phyloP scores from a whole-genome alignment of 768 basidiomycete species.

The Boletus reticulatus region DNA sequence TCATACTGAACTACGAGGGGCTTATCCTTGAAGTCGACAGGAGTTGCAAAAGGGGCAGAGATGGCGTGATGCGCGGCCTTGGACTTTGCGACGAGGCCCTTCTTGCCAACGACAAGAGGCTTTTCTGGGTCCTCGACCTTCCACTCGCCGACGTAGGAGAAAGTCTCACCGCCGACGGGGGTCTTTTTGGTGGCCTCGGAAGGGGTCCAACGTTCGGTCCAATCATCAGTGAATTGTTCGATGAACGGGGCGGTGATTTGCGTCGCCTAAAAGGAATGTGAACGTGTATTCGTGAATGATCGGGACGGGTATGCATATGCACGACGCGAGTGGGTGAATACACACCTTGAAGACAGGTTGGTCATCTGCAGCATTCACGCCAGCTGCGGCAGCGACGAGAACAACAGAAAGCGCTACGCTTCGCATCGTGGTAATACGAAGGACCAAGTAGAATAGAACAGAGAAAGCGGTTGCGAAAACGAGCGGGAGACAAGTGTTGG shows the following conservation, averaged over 20 bases:
- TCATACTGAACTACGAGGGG: conserved; percentile 97
- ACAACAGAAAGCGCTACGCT: conserved; percentile 78
- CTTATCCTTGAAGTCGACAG: conserved; percentile 78
- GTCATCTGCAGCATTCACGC: conserved; percentile 58
- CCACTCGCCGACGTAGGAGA: conserved; percentile 98
- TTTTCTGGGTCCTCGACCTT: conserved; percentile 84
- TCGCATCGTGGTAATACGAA: conserved; percentile 78
- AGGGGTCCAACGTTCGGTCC: conserved; percentile 90
- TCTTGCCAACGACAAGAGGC: conserved; percentile 79
- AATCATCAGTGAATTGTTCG: conserved; percentile 94
- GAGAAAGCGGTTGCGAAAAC: conserved; percentile 25
- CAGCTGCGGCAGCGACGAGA: conserved; percentile 64
- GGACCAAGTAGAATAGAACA: conserved; percentile 47
- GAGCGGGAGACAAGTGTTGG: conserved; percentile 36
- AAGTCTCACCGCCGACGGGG: conserved; percentile 91
- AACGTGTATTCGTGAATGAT: neutral
- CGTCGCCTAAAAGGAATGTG: conserved; percentile 52
- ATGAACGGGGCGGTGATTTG: conserved; percentile 84
- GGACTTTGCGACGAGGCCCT: conserved; percentile 91
- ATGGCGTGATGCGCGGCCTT: conserved; percentile 99
- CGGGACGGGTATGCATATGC: conserved; percentile 9
- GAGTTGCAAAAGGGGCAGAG: conserved; percentile 80
- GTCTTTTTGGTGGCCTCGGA: conserved; percentile 99
- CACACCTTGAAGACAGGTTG: conserved; percentile 69
- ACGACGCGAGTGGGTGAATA: conserved; percentile 5